Conservation (phyloP, 2,329 filamentous ascomycete genomes). For the Alternaria gaisen region DNA sequence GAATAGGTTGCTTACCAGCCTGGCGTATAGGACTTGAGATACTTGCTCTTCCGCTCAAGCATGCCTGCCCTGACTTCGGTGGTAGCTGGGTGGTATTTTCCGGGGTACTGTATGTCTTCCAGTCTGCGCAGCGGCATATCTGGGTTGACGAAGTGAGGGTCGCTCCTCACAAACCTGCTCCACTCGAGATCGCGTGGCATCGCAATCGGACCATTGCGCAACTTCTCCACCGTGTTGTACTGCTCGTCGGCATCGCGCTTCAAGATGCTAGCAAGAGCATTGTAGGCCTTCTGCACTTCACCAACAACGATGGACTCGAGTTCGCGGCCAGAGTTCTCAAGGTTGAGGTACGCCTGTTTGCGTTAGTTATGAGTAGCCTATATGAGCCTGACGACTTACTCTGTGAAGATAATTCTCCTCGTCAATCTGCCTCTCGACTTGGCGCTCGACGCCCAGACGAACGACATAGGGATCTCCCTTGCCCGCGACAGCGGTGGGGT, state of each 20-base stretch:
- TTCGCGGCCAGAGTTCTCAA: slow-evolving; percentile 93
- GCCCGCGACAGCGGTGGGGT: slow-evolving; percentile 76
- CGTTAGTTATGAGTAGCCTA: slow-evolving; percentile 20
- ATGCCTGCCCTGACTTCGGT: slow-evolving; percentile 89
- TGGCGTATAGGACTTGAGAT: slow-evolving; percentile 94
- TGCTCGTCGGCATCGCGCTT: slow-evolving; percentile 89
- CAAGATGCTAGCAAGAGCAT: slow-evolving; percentile 88
- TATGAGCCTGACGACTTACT: slow-evolving; percentile 59
- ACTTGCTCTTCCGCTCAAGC: slow-evolving; percentile 97
- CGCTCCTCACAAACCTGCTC: slow-evolving; percentile 79
- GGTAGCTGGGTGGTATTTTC: slow-evolving; percentile 82
- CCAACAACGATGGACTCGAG: slow-evolving; percentile 95
- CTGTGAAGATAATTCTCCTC: slow-evolving; percentile 97
- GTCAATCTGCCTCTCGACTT: slow-evolving; percentile 90
- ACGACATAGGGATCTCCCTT: slow-evolving; percentile 94
- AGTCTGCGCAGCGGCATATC: slow-evolving; percentile 78
- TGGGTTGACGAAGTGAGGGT: slow-evolving; percentile 88
- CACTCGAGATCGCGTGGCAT: slow-evolving; percentile 96
- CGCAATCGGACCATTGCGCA: slow-evolving; percentile 84
- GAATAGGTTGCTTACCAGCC: slow-evolving; percentile 74
- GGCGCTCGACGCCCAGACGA: slow-evolving; percentile 83
- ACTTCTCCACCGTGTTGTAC: slow-evolving; percentile 78
- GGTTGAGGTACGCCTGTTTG: slow-evolving; percentile 83
- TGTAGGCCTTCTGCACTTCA: slow-evolving; percentile 98
- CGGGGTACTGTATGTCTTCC: slow-evolving; percentile 89